Conservation (phyloP, 2,329 filamentous ascomycete genomes). For the Mariannaea elegans region DNA sequence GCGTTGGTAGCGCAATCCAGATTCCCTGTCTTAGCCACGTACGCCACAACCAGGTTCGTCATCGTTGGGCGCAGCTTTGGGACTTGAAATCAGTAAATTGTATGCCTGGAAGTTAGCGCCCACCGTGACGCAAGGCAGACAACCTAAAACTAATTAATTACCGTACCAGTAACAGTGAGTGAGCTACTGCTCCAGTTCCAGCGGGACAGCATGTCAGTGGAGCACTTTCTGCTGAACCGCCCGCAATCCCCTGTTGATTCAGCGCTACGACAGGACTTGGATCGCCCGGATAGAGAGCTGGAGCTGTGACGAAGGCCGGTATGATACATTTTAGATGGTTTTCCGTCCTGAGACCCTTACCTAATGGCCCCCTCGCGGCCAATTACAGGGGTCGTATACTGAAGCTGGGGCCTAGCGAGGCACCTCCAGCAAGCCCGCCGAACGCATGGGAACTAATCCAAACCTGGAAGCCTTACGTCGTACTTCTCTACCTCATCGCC, state of each 20-base stretch:
- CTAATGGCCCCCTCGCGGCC: neutral
- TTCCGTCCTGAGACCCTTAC: conserved; percentile 6
- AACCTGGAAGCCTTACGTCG: conserved; percentile 32
- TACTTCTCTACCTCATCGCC: conserved; percentile 25
- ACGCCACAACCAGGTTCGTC: conserved; percentile 32
- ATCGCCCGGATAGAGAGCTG: conserved; percentile 7
- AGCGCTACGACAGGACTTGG: conserved; percentile 5
- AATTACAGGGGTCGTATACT: neutral
- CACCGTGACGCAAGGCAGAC: conserved; percentile 21
- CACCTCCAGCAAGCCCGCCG: conserved; percentile 8
- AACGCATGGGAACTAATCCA: conserved; percentile 28
- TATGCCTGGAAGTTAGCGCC: conserved; percentile 8
- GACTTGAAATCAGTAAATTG: neutral
- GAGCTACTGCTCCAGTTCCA: neutral
- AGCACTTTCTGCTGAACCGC: conserved; percentile 1
- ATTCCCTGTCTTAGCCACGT: conserved; percentile 35
- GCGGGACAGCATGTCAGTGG: conserved; percentile 8
- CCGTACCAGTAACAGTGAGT: neutral
- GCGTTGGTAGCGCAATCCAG: conserved; percentile 18
- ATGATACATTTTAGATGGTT: neutral
- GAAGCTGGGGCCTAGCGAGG: conserved; percentile 12
- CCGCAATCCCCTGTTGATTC: conserved; percentile 2
- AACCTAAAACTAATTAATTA: neutral
- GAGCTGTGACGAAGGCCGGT: neutral
- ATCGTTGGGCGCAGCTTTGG: conserved; percentile 34